These are phyloP conservation scores for Xanthoconium separans DNA, from an alignment of 1,284 basidiomycete genomes.

Conservation along the genomic window DNA sequence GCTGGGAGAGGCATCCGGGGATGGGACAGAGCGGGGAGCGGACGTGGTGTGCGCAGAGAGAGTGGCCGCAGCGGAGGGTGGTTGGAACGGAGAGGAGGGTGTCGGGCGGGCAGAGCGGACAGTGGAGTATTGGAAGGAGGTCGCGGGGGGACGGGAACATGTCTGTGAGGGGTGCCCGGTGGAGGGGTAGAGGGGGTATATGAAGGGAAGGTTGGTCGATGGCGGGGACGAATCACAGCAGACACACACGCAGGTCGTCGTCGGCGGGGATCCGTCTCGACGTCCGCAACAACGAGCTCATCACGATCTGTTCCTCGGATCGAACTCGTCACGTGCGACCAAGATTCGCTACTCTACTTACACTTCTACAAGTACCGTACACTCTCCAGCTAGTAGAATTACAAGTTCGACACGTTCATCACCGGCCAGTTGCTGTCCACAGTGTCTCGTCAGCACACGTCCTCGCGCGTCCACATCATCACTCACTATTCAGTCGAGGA, in stretches of 20 bases:
- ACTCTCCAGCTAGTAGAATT: not conserved
- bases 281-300: slow-evolving; percentile 22
- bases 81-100: slow-evolving; percentile 41
- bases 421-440: slow-evolving; percentile 27
- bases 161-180: not conserved
- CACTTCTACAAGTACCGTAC: not conserved
- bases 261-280: slow-evolving; percentile 31
- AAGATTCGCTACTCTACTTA: no score
- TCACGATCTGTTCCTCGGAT: slow-evolving; percentile 29
- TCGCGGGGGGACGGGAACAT: slow-evolving; percentile 24
- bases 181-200: slow-evolving; percentile 5
- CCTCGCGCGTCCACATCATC: not conserved
- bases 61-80: slow-evolving; percentile 58
- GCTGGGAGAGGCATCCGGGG: slow-evolving; percentile 19
- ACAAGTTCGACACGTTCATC: slow-evolving; percentile 22
- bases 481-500: slow-evolving; percentile 69
- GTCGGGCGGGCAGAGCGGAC: slow-evolving; percentile 41
- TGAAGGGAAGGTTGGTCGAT: slow-evolving; percentile 18
- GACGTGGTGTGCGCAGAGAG: slow-evolving; percentile 41
- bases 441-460: not conserved
- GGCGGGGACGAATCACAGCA: slow-evolving; percentile 19
- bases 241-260: slow-evolving; percentile 13
- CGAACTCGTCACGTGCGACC: slow-evolving; percentile 28
- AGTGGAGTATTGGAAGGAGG: slow-evolving; percentile 36
- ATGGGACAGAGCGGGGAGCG: slow-evolving; percentile 21